Base-by-base conservation (phyloP, 2,329 filamentous ascomycete genomes). In the Neopestalotiopsis clavispora region DNA sequence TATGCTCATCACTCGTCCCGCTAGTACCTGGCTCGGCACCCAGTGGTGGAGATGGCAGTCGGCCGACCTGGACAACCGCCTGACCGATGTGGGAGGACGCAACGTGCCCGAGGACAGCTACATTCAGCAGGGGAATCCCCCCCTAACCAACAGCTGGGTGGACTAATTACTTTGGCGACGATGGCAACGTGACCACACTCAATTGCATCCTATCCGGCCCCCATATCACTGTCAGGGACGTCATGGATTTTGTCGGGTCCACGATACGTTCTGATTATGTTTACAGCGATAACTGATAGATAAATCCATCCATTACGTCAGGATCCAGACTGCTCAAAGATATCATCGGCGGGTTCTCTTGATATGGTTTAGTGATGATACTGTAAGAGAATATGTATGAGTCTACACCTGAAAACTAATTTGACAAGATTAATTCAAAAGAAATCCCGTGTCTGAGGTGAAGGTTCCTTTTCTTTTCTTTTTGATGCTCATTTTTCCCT, bases 201-300 rank as follows among this genome's bases (percentile, higher is more conserved):
- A 65, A 65, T 38, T n/a, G 52, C 30, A 40, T 65, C 13, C 20
- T 65, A 14, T 65, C 38, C 23, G 4, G 30, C 14, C 78, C 77
- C 75, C 82, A 84, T 4, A 82, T 80, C 38, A 78, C 68, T 1
- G 67, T 74, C 34, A 40, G 30, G n/a, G 72, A 74, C n/a, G 67
- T 74, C 10, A 74, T 74, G 71, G 71, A 74, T 42, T 28, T 74
- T 1, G 62, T 69, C 6, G 61, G 70, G 4, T 68, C 69, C n/a
- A 45, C 67, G 1, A 64, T 69, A n/a, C 73, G 72, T 62, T 70
- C 69, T 49, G 71, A 74, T 42, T 73, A 74, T 34, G 30, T 74
- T 23, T 73, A 65, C 23, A 49, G 20, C n/a, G 42, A 65, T n/a
- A 14, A 63, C 10, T 34, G 28, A 32, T 63, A 28, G 23, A 28